These are phyloP conservation scores for Brasenia schreberi DNA, from an alignment of 164 flowering plant genomes.

Conservation along the genomic window DNA sequence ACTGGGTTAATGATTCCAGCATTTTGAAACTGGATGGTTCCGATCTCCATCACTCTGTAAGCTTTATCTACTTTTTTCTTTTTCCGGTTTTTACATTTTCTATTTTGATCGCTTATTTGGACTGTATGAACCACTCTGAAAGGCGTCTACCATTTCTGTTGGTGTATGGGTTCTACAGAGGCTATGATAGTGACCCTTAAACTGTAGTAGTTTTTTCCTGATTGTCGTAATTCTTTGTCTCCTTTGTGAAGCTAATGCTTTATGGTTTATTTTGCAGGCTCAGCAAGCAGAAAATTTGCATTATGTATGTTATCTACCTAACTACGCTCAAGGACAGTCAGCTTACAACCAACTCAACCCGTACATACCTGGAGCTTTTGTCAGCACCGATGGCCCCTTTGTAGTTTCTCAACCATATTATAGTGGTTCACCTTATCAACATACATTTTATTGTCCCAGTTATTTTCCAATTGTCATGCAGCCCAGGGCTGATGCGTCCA, in stretches of 20 bases:
- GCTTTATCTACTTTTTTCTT: constrained; percentile 7
- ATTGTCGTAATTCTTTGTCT: background rate
- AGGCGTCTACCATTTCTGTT: background rate
- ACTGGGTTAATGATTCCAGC: constrained; percentile 72
- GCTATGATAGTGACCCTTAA: background rate
- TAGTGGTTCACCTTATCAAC: constrained; percentile 34
- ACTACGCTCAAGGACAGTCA: constrained; percentile 76
- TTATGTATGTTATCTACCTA: constrained; percentile 70
- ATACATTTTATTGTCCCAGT: constrained; percentile 28
- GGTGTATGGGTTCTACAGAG: background rate
- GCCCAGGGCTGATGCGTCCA: constrained; percentile 26
- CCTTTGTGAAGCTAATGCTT: background rate
- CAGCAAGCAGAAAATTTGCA: constrained; percentile 59
- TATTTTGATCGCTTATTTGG: background rate
- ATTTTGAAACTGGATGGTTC: constrained; percentile 69
- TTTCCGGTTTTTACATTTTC: background rate
- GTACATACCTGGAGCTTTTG: constrained; percentile 71
- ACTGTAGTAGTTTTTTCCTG: background rate
- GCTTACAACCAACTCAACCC: constrained; percentile 87
- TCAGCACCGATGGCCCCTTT: constrained; percentile 51
- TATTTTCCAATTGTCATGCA: constrained; percentile 42
- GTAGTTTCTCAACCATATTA: constrained; percentile 54
- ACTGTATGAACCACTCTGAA: background rate
- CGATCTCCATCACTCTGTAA: constrained; percentile 56
- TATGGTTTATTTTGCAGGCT: constrained; percentile 34